A percentile compares a stretch with the other conserved stretches of the same genome.
phyloP scores from a whole-genome alignment of 2,329 filamentous ascomycete species.

The Grosmannia serpens region DNA sequence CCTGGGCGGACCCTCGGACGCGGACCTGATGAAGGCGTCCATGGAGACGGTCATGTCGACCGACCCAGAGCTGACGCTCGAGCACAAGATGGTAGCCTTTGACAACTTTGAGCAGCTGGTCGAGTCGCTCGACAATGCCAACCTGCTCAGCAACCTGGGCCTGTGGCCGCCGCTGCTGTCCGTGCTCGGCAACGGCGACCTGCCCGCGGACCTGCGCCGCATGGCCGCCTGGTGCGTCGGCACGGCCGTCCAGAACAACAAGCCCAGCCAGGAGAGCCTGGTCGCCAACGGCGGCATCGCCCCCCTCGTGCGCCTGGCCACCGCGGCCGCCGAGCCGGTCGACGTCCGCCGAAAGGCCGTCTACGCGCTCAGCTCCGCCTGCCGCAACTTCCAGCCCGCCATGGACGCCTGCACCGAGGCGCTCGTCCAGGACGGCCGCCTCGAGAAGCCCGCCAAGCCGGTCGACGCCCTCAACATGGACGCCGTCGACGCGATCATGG shows the following conservation, averaged over 20 bases:
- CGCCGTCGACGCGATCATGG: slow-evolving; percentile 63
- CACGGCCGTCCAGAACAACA: slow-evolving; percentile 94
- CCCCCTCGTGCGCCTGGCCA: slow-evolving; percentile 53
- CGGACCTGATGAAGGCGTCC: slow-evolving; percentile 78
- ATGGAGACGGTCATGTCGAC: slow-evolving; percentile 62
- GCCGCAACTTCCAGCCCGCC: slow-evolving; percentile 81
- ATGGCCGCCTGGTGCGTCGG: slow-evolving; percentile 93
- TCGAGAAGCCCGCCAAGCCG: slow-evolving; percentile 37
- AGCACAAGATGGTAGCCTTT: slow-evolving; percentile 72
- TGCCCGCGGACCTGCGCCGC: slow-evolving; percentile 56
- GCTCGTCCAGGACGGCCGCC: slow-evolving; percentile 44
- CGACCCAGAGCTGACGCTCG: slow-evolving; percentile 52
- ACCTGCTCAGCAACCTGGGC: slow-evolving; percentile 69
- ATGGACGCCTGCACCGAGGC: slow-evolving; percentile 57
- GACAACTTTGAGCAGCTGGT: slow-evolving; percentile 93
- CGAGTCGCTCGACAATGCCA: slow-evolving; percentile 91
- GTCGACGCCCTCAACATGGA: slow-evolving; percentile 61
- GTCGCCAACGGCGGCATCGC: slow-evolving; percentile 55
- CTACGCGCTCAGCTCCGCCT: slow-evolving; percentile 74
- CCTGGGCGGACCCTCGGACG: slow-evolving; percentile 76
- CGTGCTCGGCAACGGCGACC: slow-evolving; percentile 50
- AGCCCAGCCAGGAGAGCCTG: slow-evolving; percentile 65
- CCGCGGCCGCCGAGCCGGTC: slow-evolving; percentile 42
- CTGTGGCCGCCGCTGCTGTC: slow-evolving; percentile 74
- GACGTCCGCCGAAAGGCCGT: slow-evolving; percentile 72